Evolutionary conservation across 2,329 filamentous ascomycete species (phyloP).

Genomic region (Pestalotiopsis sp.): DNA sequence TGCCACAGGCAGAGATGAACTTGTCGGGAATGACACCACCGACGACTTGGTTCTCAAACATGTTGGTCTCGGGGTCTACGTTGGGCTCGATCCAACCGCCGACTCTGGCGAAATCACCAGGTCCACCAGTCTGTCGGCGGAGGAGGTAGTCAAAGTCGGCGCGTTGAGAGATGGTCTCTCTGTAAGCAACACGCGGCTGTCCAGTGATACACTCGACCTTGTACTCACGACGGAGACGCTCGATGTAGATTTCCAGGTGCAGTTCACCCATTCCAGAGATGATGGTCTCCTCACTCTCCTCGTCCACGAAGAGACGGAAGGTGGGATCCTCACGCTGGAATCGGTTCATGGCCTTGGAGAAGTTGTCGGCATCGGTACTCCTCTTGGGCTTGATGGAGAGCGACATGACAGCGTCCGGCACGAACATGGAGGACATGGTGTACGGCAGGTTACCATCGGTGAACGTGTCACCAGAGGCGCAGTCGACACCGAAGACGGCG

Average conservation of each 20-base stretch:
- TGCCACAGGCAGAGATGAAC: conserved; percentile 90
- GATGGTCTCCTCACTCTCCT: conserved; percentile 93
- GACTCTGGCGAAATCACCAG: conserved; percentile 93
- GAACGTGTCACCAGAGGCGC: conserved; percentile 96
- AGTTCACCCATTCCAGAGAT: conserved; percentile 98
- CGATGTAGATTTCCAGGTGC: conserved; percentile 95
- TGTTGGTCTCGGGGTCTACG: conserved; percentile 71
- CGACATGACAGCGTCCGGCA: conserved; percentile 97
- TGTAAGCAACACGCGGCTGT: conserved; percentile 94
- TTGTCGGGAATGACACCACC: conserved; percentile 95
- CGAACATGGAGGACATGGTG: conserved; percentile 97
- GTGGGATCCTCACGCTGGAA: conserved; percentile 99
- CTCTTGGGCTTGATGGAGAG: conserved; percentile 96
- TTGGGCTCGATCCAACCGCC: conserved; percentile 90
- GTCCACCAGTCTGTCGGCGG: conserved; percentile 93
- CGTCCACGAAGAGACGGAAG: conserved; percentile 91
- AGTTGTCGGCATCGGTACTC: conserved; percentile 88
- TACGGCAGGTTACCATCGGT: conserved; percentile 92
- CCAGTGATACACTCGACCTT: conserved; percentile 95
- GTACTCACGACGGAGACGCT: conserved; percentile 96
- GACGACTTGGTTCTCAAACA: conserved; percentile 84
- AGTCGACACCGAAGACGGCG: conserved; percentile 97
- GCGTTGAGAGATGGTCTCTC: conserved; percentile 83
- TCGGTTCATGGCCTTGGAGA: conserved; percentile 97
- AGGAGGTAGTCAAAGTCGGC: conserved; percentile 91